Base-by-base conservation (phyloP, 2,329 filamentous ascomycete species). In the Colletotrichum spaethianum region DNA sequence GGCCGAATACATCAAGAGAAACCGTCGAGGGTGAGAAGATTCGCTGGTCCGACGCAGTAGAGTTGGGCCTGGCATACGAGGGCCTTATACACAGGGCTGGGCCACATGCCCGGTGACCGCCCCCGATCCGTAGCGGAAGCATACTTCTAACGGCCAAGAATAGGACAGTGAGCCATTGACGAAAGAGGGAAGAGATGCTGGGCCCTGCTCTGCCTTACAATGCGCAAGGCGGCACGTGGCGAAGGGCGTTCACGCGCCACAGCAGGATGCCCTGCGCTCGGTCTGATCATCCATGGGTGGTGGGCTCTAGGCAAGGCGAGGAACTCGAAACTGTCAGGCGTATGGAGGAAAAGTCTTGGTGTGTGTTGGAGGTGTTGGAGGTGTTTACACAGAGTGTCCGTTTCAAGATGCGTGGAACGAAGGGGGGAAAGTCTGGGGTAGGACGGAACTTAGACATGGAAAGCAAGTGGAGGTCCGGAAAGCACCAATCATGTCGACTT, bases 351-450 rank as follows among this genome's bases (percentile, higher is more conserved):
- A 18, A 14, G 26, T 40, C 26, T 26, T 48, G 12, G 14, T 28
- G 61, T n/a, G 4, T n/a, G 60, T 18, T 18, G 36, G 12, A n/a
- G 11, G 36, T 42, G 14, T 18, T 36, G 9, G n/a, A 28, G 23
- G n/a, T n/a, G n/a, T n/a, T n/a, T n/a, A n/a, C n/a, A 14, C 28
- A 4, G 33, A 26, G 18, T 52, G 20, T 42, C 48, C 38, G 61
- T 63, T 44, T 63, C 61, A 38, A 26, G 48, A 33, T 4, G 36
- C 48, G 12, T 53, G 48, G 61, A 53, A 44, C 23, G 23, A 38
- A 33, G 61, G 36, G 11, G 46, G 36, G 12, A 28, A 28, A 36
- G 48, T 36, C 38, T 52, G 60, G 48, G 46, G 33, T 55, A 44
- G 33, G 36, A 40, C 23, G 23, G 36, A 62, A 40, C 26, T 36